Evolutionary conservation across 495 filamentous ascomycete genomes (phyloP), one percentile per base, ranked within the genome.

Genomic region (Hypoxylon lienhwacheense): DNA sequence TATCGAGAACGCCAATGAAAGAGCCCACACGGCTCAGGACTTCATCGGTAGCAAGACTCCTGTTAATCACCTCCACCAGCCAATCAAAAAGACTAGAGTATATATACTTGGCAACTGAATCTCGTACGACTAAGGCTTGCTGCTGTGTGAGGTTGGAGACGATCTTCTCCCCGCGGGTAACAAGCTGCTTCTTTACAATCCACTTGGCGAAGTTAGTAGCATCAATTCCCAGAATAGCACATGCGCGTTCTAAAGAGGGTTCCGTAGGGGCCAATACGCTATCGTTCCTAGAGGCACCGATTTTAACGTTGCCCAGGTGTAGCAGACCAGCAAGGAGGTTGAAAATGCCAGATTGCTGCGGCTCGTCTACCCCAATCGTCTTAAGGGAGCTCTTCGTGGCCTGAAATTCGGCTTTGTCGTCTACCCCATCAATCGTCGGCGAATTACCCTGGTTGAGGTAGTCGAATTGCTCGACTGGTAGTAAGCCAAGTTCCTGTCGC

Each of bases 1-100:
- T 99, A 89, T 99, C 93, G 45, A 99, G 83, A 28, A 99, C 93
- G 63, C 93, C 93, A 61, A 99, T 99, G 73, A 99, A 99, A n/a
- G 89, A 91, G 56, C 75, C 80, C 40, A 95, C 90, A 26, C 86
- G 81, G 61, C 74, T 82, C 19, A 96, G 70, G 26, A 97, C 89
- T 55, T 90, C 87, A 29, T 96, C 90, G 5, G 91, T 89, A 7
- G 93, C 92, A 49, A 99, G 78, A 60, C 91, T 88, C 42, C 72
- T 73, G 73, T 99, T 99, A 74, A 96, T 97, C 46, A 83, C 89
- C 56, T 97, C 91, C 10, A 99, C 93, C 24, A 99, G 78, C 93
- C 93, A 99, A 72, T 99, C 93, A 66, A 99, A 99, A 31, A 99
- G 74, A 66, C 91, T 95, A 7, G 95, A 97, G 73, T 99, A 99